Base-by-base conservation (phyloP, 2,329 filamentous ascomycete genomes). In the Claviceps sp. region DNA sequence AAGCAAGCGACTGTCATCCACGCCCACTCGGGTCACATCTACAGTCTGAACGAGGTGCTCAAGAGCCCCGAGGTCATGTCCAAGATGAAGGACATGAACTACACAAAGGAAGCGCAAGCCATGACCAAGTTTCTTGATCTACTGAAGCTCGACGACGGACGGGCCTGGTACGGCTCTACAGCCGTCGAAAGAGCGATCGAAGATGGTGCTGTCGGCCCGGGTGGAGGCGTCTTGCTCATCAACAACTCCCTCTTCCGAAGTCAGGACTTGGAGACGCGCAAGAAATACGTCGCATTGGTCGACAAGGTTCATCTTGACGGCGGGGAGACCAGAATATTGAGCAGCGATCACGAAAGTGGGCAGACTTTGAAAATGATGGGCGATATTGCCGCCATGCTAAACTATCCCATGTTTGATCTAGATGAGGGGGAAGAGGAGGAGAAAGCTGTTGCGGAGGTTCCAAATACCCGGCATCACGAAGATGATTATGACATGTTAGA, bases 311-410 rank as follows among this genome's bases (percentile, higher is more conserved):
- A 83, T 57, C 82, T 82, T 3, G 84, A 89, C 57, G 93, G 91
- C 5, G 93, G 91, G 1, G 89, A 96, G 58, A 87, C 89, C 1
- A 76, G 87, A 51, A 80, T 97, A n/a, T 70, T 97, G 30, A 97
- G 91, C 66, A 90, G 87, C 61, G 85, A 94, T 62, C 91, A 97
- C 66, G 91, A 96, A 71, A 96, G 90, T 65, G 93, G 93, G 1
- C 85, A 85, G 70, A 75, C 89, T 54, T 69, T 98, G 14, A 87
- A 90, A 58, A 85, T 83, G 13, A 66, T 97, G 55, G 90, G 93
- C 1, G 87, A 89, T 17, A 85, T 98, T 56, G 93, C 91, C 16
- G 89, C 89, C 1, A 85, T 96, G 30, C 71, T 96, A 56, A 96
- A 91, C 13, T 98, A 90, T 65, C 90, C 93, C 0, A 76, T 97